Conservation (phyloP, 257 asterid species). For the Solanum pinnatisectum region DNA sequence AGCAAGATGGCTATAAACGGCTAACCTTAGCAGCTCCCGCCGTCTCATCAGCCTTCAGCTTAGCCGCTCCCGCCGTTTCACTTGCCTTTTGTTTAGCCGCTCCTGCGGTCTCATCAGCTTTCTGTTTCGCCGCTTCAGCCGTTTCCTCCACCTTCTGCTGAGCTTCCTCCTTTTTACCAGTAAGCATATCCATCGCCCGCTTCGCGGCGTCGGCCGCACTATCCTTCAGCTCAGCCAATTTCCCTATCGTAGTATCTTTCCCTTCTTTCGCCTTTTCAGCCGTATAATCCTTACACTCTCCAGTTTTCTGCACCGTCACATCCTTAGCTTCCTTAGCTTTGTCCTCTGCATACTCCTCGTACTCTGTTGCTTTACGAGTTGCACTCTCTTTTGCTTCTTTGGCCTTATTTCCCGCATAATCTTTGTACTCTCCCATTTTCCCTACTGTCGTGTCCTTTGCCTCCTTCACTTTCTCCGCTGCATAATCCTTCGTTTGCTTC, state of each 20-base stretch:
- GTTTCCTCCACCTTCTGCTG: slow-evolving; percentile 24
- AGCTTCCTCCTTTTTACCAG: slow-evolving; percentile 61
- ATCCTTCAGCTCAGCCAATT: slow-evolving; percentile 44
- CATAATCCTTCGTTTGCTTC: neutral
- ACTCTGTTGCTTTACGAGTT: neutral
- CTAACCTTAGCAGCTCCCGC: slow-evolving; percentile 49
- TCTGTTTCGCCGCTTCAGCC: slow-evolving; percentile 19
- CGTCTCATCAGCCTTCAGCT: neutral
- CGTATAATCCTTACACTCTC: slow-evolving; percentile 3
- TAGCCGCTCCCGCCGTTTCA: neutral
- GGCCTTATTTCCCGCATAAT: neutral
- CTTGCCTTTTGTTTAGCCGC: neutral
- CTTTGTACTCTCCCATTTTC: neutral
- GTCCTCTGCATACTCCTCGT: neutral
- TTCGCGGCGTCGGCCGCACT: slow-evolving; percentile 43
- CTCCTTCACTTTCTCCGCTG: neutral
- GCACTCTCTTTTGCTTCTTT: neutral
- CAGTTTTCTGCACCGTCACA: neutral
- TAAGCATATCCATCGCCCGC: slow-evolving; percentile 49
- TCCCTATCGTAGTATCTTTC: slow-evolving; percentile 41
- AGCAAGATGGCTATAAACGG: slow-evolving; percentile 15
- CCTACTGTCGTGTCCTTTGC: neutral
- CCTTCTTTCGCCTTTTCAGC: slow-evolving; percentile 22
- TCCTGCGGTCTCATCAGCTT: neutral
- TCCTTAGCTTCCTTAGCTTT: slow-evolving; percentile 1